A percentile compares a stretch with the other conserved stretches of the same genome.
These are phyloP conservation scores for Fraxinus albicans DNA, from an alignment of 305 asterid species.

Conservation along the genomic window DNA sequence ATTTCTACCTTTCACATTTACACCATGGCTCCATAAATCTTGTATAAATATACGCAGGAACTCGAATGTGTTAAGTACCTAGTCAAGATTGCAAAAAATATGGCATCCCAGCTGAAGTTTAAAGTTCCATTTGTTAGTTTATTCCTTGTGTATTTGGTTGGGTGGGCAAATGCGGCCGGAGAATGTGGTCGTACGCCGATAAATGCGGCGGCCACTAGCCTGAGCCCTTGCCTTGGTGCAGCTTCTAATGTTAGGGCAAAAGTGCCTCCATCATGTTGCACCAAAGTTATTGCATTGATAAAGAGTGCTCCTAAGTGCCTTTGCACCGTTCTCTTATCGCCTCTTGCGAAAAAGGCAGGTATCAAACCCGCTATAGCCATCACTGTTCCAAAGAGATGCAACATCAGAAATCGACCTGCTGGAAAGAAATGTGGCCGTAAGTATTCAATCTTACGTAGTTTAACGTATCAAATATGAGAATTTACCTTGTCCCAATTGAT, in stretches of 20 bases:
- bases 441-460: background rate
- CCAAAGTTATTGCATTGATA: conserved; percentile 28
- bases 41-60: background rate
- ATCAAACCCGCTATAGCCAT: conserved; percentile 36
- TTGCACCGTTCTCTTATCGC: conserved; percentile 41
- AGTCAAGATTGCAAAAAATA: background rate
- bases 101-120: conserved; percentile 16
- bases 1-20: background rate
- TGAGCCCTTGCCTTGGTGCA: conserved; percentile 34
- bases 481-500: too few relatives aligned
- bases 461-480: background rate
- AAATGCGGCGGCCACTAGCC: conserved; percentile 23
- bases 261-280: conserved; percentile 30
- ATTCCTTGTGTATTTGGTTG: conserved; percentile 16
- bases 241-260: conserved; percentile 22
- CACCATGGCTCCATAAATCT: background rate
- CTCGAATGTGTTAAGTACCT: background rate
- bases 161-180: conserved; percentile 29
- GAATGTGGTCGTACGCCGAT: conserved; percentile 35
- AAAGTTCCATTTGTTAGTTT: conserved; percentile 9
- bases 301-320: conserved; percentile 33
- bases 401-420: conserved; percentile 29
- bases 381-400: conserved; percentile 42
- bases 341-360: conserved; percentile 30
- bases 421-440: conserved; percentile 48